Percentiles rank a stretch among this genome's conserved stretches.
Conservation (phyloP, 495 filamentous ascomycete species). For the Parathielavia hyrcaniae region DNA sequence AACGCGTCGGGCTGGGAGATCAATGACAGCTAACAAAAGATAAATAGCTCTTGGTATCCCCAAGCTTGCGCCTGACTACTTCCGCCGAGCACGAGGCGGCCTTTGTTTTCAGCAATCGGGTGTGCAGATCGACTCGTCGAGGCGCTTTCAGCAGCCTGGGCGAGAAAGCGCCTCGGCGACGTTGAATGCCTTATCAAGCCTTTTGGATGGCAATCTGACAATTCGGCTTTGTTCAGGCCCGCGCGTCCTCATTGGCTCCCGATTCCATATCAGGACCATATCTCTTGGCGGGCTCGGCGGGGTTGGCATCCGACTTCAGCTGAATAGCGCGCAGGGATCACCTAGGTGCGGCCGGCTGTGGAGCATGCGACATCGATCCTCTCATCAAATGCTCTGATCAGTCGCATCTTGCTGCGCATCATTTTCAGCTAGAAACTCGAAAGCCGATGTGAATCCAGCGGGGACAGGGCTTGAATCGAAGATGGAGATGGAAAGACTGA, state of each 20-base stretch:
- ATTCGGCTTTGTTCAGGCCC: slow-evolving; percentile 14
- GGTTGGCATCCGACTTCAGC: slow-evolving; percentile 16
- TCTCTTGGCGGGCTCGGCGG: slow-evolving; percentile 33
- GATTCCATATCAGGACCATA: slow-evolving; percentile 22
- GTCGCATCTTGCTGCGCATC: no score
- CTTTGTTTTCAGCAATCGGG: not conserved
- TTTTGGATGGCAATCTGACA: not conserved
- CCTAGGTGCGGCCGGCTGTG: no score
- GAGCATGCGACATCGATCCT: no score
- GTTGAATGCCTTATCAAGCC: not conserved
- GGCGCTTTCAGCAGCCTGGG: no score
- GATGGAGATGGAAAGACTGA: no score
- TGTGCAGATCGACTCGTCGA: no score
- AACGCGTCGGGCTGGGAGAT: not conserved
- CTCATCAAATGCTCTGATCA: no score
- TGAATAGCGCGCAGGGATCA: slow-evolving; percentile 3
- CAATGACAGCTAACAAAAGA: slow-evolving; percentile 1
- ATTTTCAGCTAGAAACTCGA: no score
- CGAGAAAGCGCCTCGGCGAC: no score
- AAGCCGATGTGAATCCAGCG: no score
- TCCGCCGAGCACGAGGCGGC: not conserved
- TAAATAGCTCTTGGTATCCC: not conserved
- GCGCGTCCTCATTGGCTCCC: slow-evolving; percentile 23
- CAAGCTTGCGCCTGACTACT: not conserved
- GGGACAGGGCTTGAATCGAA: no score